Base-by-base conservation (phyloP, 1,139 yeast species). In the Eremothecium gossypii region DNA sequence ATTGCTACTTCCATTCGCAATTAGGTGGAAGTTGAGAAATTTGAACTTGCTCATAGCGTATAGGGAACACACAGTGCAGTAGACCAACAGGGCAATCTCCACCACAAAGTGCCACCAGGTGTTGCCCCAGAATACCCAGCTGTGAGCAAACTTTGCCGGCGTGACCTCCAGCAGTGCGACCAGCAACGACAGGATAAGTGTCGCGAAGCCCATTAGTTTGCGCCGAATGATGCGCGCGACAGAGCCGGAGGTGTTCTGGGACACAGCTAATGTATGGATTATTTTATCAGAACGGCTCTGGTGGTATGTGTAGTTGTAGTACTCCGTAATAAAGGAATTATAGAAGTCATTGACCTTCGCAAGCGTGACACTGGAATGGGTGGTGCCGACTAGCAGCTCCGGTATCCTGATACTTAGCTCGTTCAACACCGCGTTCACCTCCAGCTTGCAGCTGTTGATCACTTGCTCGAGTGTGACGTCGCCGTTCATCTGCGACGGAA, bases 31-130 rank as follows among this genome's bases (percentile, higher is more conserved):
- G 41, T 57, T 53, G 32, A 51, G 51, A 42, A 59, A 55, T 42
- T 58, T 60, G 41, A 60, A 51, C 36, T 55, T 55, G 40, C 61
- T 55, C 60, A 60, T 53, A 3, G 64, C 56, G 43, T 55, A 57
- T 12, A 59, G 46, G n/a, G 62, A 57, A 4, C 50, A 52, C 5
- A 60, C 11, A 8, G 59, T 58, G 40, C 49, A 54, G 41, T 60
- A 59, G 8, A 54, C 44, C 30, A 59, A 44, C 8, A 60, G 46
- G n/a, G 50, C 42, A 9, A 58, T 49, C 35, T 52, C 50, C 9
- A 54, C 38, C 10, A 47, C 28, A 38, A 54, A 52, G 41, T 51
- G 50, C 41, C 49, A 49, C 52, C 56, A 48, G 26, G 47, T 44
- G 6, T 47, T 41, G 4, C 53, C 51, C 30, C 40, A 29, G 36